Conservation (phyloP, 768 basidiomycete genomes). For the Naematelia encephala region DNA sequence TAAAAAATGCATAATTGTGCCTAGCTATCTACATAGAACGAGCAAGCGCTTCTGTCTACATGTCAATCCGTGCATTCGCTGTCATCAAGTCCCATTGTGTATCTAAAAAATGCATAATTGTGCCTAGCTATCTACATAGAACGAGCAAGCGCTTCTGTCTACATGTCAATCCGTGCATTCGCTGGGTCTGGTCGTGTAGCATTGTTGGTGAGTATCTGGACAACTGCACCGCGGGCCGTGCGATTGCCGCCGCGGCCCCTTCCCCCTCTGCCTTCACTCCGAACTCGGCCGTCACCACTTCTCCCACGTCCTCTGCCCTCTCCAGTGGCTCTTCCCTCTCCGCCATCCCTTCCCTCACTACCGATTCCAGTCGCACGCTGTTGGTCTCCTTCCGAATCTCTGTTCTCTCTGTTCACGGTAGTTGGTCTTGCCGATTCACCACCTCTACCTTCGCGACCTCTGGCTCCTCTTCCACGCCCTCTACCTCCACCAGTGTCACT, state of each 20-base stretch:
- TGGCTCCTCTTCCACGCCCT: neutral
- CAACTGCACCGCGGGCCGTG: neutral
- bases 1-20: conserved; percentile 3
- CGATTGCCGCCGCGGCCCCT: neutral
- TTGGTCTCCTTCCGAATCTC: too few relatives aligned
- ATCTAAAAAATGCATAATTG: conserved; percentile 5
- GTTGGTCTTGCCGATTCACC: too few relatives aligned
- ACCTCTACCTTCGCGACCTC: conserved; percentile 4
- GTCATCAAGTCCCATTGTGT: neutral
- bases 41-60: neutral
- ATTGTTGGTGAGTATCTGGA: neutral
- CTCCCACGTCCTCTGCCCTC: neutral
- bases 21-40: too few relatives aligned
- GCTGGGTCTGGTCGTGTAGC: neutral
- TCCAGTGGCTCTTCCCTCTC: conserved; percentile 2
- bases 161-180: neutral
- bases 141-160: too few relatives aligned
- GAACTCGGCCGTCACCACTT: conserved; percentile 1
- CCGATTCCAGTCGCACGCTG: too few relatives aligned
- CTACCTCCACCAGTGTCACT: neutral
- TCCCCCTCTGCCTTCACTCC: neutral
- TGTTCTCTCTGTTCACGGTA: too few relatives aligned
- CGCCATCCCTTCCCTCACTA: conserved; percentile 2
- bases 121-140: too few relatives aligned
- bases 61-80: neutral